A percentile compares a stretch with the other conserved stretches of the same genome.
Conservation (phyloP, 2,329 filamentous ascomycete species). For the Hawksworthiomyces lignivorus region DNA sequence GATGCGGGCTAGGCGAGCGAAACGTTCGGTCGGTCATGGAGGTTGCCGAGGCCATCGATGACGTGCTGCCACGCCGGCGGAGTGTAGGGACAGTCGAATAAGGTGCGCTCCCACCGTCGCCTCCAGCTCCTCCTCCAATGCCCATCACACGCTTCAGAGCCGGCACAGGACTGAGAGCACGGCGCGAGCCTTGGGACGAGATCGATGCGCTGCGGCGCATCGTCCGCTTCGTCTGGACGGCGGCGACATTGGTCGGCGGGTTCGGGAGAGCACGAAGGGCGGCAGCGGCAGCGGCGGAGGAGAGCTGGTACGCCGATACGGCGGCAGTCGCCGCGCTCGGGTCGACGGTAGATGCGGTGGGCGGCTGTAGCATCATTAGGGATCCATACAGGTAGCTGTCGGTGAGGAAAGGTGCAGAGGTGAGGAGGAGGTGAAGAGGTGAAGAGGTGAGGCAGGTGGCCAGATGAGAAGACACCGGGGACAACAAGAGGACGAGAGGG, state of each 20-base stretch:
- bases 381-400: too few relatives aligned
- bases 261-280: slow-evolving; percentile 72
- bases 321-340: slow-evolving; percentile 73
- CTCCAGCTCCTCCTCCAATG: slow-evolving; percentile 7
- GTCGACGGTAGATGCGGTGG: slow-evolving; percentile 56
- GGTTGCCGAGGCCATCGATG: slow-evolving; percentile 60
- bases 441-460: too few relatives aligned
- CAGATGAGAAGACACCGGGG: too few relatives aligned
- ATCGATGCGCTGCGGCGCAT: slow-evolving; percentile 63
- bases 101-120: slow-evolving; percentile 1
- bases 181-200: slow-evolving; percentile 48
- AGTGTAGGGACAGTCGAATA: slow-evolving; percentile 35
- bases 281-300: slow-evolving; percentile 77
- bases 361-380: slow-evolving; percentile 39
- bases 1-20: slow-evolving; percentile 62
- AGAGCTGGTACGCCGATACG: slow-evolving; percentile 74
- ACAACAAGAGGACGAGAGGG: too few relatives aligned
- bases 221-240: slow-evolving; percentile 83
- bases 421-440: slow-evolving; percentile 11
- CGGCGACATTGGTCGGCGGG: slow-evolving; percentile 70
- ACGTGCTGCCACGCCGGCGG: slow-evolving; percentile 59
- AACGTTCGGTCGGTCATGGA: slow-evolving; percentile 91
- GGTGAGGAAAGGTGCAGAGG: slow-evolving; percentile 7
- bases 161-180: slow-evolving; percentile 13
- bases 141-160: slow-evolving; percentile 9